Percentiles rank a stretch among this genome's conserved stretches.
Evolutionary conservation across 371 early-diverging fungal genomes (phyloP).

Genomic region (Enterocytospora artemiae): DNA sequence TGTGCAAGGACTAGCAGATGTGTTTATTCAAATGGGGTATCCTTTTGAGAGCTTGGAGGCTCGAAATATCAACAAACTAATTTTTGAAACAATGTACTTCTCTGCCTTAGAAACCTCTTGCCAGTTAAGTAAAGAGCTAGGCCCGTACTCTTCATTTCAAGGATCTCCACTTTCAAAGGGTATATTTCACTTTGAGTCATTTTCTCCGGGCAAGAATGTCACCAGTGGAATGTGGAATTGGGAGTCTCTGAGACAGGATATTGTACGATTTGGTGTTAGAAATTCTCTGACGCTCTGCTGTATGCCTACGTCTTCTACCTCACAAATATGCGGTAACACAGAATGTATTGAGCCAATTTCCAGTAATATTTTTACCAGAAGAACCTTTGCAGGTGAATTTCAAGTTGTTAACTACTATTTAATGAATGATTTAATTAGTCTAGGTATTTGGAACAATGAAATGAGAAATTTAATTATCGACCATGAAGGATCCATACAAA

Average conservation of each 20-base stretch:
- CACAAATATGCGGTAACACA: conserved; percentile 93
- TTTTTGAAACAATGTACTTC: conserved; percentile 92
- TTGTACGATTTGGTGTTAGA: conserved; percentile 75
- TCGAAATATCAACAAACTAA: conserved; percentile 69
- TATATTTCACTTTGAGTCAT: conserved; percentile 80
- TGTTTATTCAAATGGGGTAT: conserved; percentile 79
- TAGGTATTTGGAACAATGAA: conserved; percentile 80
- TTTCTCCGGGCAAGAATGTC: conserved; percentile 63
- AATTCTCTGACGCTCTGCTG: conserved; percentile 90
- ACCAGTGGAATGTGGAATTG: conserved; percentile 75
- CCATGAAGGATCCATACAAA: conserved; percentile 77
- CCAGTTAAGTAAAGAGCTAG: conserved; percentile 71
- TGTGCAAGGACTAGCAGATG: conserved; percentile 93
- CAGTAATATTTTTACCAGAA: conserved; percentile 86
- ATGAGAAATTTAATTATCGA: conserved; percentile 90
- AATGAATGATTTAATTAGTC: conserved; percentile 76
- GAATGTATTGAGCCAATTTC: conserved; percentile 97
- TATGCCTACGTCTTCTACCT: conserved; percentile 97
- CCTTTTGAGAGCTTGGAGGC: conserved; percentile 87
- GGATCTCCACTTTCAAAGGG: conserved; percentile 84
- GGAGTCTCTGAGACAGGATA: conserved; percentile 67
- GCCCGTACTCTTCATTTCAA: conserved; percentile 74
- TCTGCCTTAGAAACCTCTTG: conserved; percentile 83
- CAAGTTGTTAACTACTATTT: conserved; percentile 92
- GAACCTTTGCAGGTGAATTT: conserved; percentile 95